Evolutionary conservation across 768 basidiomycete genomes (phyloP), one percentile per base, ranked within the genome.

Genomic region (Termitomyces titanicus): DNA sequence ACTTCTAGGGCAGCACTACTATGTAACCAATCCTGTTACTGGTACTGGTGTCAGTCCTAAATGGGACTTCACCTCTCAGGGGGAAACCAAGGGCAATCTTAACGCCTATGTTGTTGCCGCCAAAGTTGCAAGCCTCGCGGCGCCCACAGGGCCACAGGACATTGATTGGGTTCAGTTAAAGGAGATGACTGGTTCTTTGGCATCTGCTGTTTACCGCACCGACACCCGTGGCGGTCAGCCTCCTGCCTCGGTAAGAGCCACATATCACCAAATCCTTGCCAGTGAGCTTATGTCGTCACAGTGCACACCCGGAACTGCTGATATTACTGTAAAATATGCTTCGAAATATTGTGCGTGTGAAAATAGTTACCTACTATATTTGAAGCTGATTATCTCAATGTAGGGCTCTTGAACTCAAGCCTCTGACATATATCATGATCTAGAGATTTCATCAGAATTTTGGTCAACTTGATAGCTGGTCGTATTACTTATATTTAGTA

Each of bases 81-180:
- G 70, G 3, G 61, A 63, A n/a, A 68, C 70, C 17, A 64, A 67
- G 35, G 77, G 76, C 7, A 73, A 80, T 53, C 50, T 72, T 0
- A 62, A 76, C 37, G 79, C 79, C 3, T 83, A 72, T 56, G 77
- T 80, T 24, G 64, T 81, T 29, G 82, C 68, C 10, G 72, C 74
- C 13, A 79, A 74, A 61, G 64, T 66, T 18, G 76, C 67, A 0
- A 68, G 71, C 51, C 49, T 83, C 7, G 61, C 74, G 5, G 72
- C 80, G 0, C 79, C 80, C 5, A 70, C 69, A 5, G 70, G 74
- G 18, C 43, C 64, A 0, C 50, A 65, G 33, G 77, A 86, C 60
- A 72, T 88, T 24, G 80, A 84, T 56, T 85, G 82, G 80, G 68
- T 86, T 4, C 67, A 75, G 59, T 63, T 89, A 20, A 72, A 68